Evolutionary conservation across 1,139 yeast species (phyloP).

Genomic region (Pichia terricola): DNA sequence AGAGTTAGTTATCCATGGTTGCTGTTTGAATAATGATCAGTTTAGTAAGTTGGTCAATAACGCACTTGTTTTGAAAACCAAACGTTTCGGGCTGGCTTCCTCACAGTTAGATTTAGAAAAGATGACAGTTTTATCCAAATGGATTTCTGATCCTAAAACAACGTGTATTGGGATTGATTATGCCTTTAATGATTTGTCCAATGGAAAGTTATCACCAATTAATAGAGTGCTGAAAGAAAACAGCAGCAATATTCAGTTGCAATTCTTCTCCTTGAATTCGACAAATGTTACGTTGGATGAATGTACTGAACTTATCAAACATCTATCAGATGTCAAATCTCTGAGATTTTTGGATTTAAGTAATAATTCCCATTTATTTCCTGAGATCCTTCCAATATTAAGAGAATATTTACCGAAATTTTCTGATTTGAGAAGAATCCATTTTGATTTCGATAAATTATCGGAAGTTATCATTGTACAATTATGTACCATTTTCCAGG

Average conservation of each 20-base stretch:
- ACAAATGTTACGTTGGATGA: constrained; percentile 51
- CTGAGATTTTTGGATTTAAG: constrained; percentile 72
- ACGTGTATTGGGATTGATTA: constrained; percentile 75
- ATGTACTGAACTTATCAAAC: constrained; percentile 40
- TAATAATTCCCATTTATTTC: constrained; percentile 64
- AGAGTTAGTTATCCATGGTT: constrained; percentile 76
- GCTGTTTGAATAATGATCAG: constrained; percentile 46
- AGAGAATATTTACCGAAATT: constrained; percentile 57
- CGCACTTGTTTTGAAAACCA: constrained; percentile 48
- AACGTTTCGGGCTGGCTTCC: constrained; percentile 70
- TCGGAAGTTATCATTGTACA: constrained; percentile 54
- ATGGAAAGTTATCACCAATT: constrained; percentile 34
- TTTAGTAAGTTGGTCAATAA: constrained; percentile 43
- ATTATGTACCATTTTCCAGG: constrained; percentile 60
- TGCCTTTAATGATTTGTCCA: constrained; percentile 67
- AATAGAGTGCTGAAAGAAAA: constrained; percentile 34
- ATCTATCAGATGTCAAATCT: constrained; percentile 43
- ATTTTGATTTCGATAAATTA: constrained; percentile 66
- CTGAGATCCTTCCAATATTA: constrained; percentile 54
- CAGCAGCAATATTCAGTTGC: constrained; percentile 28
- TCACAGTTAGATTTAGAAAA: constrained; percentile 54
- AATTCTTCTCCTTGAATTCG: constrained; percentile 63
- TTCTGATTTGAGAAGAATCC: constrained; percentile 58
- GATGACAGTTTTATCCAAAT: constrained; percentile 44
- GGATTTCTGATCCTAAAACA: constrained; percentile 47